Evolutionary conservation across 371 early-diverging fungal species (phyloP).

Genomic region (Syncephalis fuscata): DNA sequence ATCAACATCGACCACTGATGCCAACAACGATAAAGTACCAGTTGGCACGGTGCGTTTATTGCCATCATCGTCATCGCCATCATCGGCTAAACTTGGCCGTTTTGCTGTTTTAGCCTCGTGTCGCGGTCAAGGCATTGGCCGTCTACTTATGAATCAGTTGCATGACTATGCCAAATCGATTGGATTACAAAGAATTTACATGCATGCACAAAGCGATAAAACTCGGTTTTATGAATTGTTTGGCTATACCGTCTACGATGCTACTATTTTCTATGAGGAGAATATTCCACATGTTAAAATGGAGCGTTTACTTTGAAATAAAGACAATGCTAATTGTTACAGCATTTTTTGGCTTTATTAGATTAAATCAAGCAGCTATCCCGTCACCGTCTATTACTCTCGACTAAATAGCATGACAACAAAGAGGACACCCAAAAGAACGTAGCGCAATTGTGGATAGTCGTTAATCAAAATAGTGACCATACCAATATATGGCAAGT

Average conservation of each 20-base stretch:
- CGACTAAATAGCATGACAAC: conserved; percentile 43
- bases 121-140: not conserved
- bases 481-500: conserved; percentile 91
- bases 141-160: not conserved
- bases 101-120: not conserved
- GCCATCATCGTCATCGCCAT: not conserved
- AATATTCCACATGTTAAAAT: not conserved
- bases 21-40: not conserved
- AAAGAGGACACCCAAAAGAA: conserved; percentile 60
- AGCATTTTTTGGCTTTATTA: no score
- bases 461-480: conserved; percentile 93
- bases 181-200: not conserved
- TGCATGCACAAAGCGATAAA: not conserved
- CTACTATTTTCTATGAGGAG: not conserved
- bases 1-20: no score
- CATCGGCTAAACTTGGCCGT: not conserved
- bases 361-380: not conserved
- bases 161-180: not conserved
- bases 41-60: not conserved
- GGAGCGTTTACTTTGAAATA: not conserved
- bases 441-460: conserved; percentile 77
- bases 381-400: conserved; percentile 21
- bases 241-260: not conserved
- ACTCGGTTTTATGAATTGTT: not conserved
- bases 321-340: no score